Conservation (phyloP, 176 grass and related monocot genomes). For the Guadua angustifolia region DNA sequence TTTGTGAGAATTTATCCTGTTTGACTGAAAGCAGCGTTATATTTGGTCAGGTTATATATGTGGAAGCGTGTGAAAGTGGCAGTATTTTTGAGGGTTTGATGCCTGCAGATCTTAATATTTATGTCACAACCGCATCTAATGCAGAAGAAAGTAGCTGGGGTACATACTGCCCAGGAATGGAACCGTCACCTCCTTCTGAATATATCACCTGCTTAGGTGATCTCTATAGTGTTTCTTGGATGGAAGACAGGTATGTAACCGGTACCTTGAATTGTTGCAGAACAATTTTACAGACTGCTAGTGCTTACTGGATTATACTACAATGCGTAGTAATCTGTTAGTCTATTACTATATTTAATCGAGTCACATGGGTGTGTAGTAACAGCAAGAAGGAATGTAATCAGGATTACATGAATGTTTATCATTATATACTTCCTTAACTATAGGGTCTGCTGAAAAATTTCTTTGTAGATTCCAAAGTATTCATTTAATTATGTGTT, state of each 20-base stretch:
- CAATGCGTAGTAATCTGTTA: background rate
- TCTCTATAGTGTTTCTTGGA: slow-evolving; percentile 93
- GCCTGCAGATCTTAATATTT: slow-evolving; percentile 75
- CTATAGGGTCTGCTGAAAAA: background rate
- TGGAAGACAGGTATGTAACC: slow-evolving; percentile 83
- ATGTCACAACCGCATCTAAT: slow-evolving; percentile 87
- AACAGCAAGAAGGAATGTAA: background rate
- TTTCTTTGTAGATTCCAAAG: slow-evolving; percentile 11
- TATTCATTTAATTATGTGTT: background rate
- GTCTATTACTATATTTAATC: background rate
- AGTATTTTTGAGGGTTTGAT: slow-evolving; percentile 91
- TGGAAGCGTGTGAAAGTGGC: slow-evolving; percentile 96
- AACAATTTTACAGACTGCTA: background rate
- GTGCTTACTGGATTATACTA: background rate
- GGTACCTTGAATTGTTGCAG: background rate
- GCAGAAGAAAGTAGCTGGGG: slow-evolving; percentile 88
- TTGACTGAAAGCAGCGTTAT: slow-evolving; percentile 28
- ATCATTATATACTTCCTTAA: background rate
- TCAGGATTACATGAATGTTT: slow-evolving; percentile 4
- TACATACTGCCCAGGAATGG: slow-evolving; percentile 89
- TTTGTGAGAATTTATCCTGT: background rate
- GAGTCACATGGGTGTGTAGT: background rate
- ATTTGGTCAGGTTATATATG: slow-evolving; percentile 78
- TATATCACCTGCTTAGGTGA: slow-evolving; percentile 91
- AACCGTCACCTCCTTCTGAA: slow-evolving; percentile 77